These are phyloP conservation scores for Megacollybia marginata DNA, from an alignment of 768 basidiomycete genomes.

Conservation along the genomic window DNA sequence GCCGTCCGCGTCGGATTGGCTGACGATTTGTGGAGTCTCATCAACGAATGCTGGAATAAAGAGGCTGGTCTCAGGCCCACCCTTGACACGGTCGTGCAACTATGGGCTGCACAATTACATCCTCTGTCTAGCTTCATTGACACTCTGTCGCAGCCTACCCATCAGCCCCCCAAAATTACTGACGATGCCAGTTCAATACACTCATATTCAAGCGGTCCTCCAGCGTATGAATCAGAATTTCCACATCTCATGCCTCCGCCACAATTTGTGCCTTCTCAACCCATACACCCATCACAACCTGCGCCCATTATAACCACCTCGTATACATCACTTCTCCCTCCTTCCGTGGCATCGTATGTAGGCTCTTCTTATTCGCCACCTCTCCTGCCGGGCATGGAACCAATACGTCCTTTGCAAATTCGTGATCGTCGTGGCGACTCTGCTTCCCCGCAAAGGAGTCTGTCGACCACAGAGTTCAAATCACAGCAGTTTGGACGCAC, in stretches of 20 bases:
- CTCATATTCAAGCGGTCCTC: slow-evolving; percentile 2
- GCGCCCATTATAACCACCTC: no score
- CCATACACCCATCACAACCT: background rate
- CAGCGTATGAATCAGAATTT: background rate
- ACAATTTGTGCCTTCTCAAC: background rate
- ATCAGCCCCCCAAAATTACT: background rate
- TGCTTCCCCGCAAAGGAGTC: no score
- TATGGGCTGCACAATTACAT: background rate
- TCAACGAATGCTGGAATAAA: slow-evolving; percentile 18
- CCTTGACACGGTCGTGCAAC: slow-evolving; percentile 12
- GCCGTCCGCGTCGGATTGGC: slow-evolving; percentile 8
- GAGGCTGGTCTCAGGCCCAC: slow-evolving; percentile 15
- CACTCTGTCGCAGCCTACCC: background rate
- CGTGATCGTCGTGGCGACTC: no score
- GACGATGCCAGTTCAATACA: background rate
- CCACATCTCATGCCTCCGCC: background rate
- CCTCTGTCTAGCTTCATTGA: background rate
- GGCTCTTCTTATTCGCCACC: no score
- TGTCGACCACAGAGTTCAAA: no score
- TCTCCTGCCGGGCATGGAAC: no score
- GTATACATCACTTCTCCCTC: no score
- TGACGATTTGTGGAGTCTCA: slow-evolving; percentile 14
- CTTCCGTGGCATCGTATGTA: no score
- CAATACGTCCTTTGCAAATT: no score
- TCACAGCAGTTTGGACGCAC: no score